phyloP scores from a whole-genome alignment of 2,329 filamentous ascomycete genomes.

The Penicillium griseofulvum region DNA sequence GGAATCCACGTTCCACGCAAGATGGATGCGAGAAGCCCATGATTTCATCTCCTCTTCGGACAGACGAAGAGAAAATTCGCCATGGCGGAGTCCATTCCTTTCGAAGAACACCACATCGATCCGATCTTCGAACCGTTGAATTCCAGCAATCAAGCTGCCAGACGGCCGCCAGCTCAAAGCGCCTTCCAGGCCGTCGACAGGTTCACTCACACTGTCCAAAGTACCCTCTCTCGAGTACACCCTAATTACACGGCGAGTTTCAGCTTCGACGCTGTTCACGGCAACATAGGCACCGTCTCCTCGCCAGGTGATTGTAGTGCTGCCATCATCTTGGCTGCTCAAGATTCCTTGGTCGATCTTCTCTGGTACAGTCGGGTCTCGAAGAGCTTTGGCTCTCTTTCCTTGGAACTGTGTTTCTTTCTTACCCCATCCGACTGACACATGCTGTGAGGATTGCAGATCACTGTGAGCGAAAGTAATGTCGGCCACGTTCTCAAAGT shows the following conservation, averaged over 20 bases:
- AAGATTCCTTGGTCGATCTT: conserved; percentile 79
- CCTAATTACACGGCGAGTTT: conserved; percentile 72
- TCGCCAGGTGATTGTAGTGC: conserved; percentile 80
- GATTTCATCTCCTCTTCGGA: conserved; percentile 57
- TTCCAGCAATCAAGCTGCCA: conserved; percentile 85
- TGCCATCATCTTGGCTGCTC: conserved; percentile 69
- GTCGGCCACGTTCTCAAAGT: conserved; percentile 80
- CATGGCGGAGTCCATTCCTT: conserved; percentile 93
- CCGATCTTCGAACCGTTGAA: conserved; percentile 68
- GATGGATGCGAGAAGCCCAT: conserved; percentile 58
- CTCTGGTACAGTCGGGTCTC: conserved; percentile 93
- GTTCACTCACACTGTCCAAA: conserved; percentile 90
- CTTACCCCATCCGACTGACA: conserved; percentile 97
- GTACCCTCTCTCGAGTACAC: conserved; percentile 88
- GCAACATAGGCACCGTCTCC: conserved; percentile 91
- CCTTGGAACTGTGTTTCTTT: conserved; percentile 97
- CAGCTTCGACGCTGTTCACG: conserved; percentile 72
- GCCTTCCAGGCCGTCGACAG: conserved; percentile 85
- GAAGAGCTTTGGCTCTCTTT: conserved; percentile 77
- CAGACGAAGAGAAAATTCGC: conserved; percentile 78
- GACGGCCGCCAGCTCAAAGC: conserved; percentile 86
- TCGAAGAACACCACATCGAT: conserved; percentile 93
- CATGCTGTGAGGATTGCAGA: conserved; percentile 83
- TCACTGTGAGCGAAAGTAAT: conserved; percentile 71
- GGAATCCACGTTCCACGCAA: conserved; percentile 91